Conservation (phyloP, 495 filamentous ascomycete genomes). For the Podospora comata region DNA sequence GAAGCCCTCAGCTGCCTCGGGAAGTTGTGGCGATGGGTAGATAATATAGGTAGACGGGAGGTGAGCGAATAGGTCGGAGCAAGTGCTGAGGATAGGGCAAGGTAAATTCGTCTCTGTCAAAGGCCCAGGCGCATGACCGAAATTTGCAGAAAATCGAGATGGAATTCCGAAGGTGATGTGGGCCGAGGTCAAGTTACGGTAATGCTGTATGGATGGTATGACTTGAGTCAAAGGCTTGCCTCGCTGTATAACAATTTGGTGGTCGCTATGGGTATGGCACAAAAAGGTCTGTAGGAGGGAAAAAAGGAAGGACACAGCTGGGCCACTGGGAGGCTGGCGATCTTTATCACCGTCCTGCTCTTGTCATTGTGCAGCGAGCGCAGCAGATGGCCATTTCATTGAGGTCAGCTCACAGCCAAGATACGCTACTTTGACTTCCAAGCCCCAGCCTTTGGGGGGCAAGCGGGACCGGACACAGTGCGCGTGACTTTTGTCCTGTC, state of each 20-base stretch:
- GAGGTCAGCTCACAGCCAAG: slow-evolving; percentile 9
- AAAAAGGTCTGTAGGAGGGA: neutral
- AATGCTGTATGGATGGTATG: neutral
- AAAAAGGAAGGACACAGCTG: slow-evolving; percentile 12
- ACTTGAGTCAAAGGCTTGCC: neutral
- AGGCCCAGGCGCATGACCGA: slow-evolving; percentile 18
- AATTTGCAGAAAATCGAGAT: slow-evolving; percentile 6
- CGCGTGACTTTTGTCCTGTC: slow-evolving; percentile 7
- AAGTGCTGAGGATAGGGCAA: neutral
- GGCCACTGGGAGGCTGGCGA: slow-evolving; percentile 21
- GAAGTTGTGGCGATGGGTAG: neutral
- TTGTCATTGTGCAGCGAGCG: slow-evolving; percentile 19
- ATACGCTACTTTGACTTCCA: neutral
- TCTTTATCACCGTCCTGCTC: slow-evolving; percentile 24
- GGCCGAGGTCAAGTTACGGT: slow-evolving; percentile 5
- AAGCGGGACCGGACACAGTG: slow-evolving; percentile 9
- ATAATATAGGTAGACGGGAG: neutral
- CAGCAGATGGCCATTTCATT: neutral
- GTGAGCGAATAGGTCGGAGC: neutral
- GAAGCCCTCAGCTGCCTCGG: neutral
- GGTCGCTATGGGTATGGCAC: neutral
- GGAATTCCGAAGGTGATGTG: neutral
- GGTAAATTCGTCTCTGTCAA: neutral
- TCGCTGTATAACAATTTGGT: neutral
- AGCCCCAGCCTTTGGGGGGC: neutral